phyloP scores from a whole-genome alignment of 768 basidiomycete genomes.

The Serendipita sp. region DNA sequence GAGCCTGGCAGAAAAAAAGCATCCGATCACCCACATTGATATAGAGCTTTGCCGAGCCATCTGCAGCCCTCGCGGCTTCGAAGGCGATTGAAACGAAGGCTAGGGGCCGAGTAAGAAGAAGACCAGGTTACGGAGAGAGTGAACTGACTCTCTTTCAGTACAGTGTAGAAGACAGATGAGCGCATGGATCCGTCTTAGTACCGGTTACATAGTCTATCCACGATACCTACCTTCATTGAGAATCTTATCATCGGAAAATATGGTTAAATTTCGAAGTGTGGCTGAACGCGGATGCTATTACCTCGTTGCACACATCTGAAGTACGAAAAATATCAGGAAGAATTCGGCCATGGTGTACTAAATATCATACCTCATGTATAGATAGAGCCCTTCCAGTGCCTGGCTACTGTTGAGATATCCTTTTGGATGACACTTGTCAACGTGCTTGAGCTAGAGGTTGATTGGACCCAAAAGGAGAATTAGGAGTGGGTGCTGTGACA shows the following conservation, averaged over 20 bases:
- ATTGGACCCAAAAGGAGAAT: constrained; percentile 9
- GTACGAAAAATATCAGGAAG: neutral
- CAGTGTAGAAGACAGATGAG: neutral
- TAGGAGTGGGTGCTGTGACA: neutral
- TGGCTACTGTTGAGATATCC: constrained; percentile 7
- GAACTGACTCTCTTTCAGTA: neutral
- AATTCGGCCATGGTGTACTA: neutral
- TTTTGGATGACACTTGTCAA: constrained; percentile 11
- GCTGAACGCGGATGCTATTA: neutral
- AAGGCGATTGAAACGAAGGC: neutral
- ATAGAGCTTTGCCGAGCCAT: neutral
- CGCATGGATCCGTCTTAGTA: neutral
- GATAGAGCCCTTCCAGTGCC: constrained; percentile 10
- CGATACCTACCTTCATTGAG: neutral
- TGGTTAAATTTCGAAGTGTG: no score
- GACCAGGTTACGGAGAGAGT: neutral
- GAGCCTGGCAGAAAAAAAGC: no score
- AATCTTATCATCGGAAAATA: neutral
- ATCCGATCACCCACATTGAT: neutral
- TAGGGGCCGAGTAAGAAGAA: neutral
- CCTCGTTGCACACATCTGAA: neutral
- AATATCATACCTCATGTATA: neutral
- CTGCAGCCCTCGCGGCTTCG: neutral
- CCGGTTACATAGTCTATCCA: neutral
- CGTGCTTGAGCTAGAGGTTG: constrained; percentile 6